These are phyloP conservation scores for Pseudopyrenochaeta lycopersici DNA, from an alignment of 2,329 filamentous ascomycete genomes.

Conservation along the genomic window DNA sequence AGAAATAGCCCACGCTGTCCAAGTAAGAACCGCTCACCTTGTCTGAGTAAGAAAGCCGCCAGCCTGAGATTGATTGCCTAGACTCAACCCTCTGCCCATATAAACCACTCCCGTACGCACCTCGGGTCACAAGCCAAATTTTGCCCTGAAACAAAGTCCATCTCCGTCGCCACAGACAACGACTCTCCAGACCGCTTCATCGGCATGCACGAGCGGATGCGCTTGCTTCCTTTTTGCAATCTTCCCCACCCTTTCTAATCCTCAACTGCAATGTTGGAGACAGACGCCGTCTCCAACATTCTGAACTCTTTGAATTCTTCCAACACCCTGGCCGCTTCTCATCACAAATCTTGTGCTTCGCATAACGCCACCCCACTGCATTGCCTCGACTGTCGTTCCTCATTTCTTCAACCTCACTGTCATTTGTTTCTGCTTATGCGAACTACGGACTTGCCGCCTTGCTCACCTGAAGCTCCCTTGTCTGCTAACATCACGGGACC, in stretches of 20 bases:
- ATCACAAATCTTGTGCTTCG: neutral
- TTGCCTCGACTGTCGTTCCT: neutral
- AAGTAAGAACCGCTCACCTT: too few relatives aligned
- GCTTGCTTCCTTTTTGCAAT: neutral
- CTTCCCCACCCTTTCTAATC: neutral
- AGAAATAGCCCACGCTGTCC: too few relatives aligned
- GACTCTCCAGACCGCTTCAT: conserved; percentile 15
- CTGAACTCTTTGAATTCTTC: neutral
- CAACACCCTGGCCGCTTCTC: neutral
- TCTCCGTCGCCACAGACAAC: conserved; percentile 19
- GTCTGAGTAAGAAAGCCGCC: neutral
- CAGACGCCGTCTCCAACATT: neutral
- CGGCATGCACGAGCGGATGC: neutral
- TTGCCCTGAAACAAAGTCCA: conserved; percentile 31
- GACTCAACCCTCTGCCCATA: neutral
- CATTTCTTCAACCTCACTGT: neutral
- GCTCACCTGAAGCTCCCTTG: too few relatives aligned
- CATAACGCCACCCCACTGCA: neutral
- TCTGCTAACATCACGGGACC: neutral
- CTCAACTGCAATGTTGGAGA: neutral
- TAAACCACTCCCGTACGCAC: conserved; percentile 6
- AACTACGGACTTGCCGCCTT: neutral
- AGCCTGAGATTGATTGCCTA: neutral
- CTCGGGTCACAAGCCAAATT: conserved; percentile 21
- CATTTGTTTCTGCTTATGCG: conserved; percentile 1